These are phyloP conservation scores for Ustilago crameri DNA, from an alignment of 1,284 basidiomycete species.

Conservation along the genomic window DNA sequence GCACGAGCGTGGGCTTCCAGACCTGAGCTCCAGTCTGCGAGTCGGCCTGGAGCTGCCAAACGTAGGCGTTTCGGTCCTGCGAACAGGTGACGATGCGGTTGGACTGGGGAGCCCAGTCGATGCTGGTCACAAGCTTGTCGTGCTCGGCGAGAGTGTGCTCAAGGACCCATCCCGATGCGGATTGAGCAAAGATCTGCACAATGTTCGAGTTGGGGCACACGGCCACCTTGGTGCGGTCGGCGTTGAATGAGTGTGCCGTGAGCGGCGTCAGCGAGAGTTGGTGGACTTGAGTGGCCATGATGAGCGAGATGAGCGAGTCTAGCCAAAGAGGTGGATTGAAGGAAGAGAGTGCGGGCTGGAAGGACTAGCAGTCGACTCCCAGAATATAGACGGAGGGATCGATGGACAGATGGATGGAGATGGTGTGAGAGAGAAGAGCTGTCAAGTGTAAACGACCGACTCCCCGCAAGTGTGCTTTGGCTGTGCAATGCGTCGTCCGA, in stretches of 20 bases:
- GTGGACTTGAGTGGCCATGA: conserved; percentile 65
- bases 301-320: background rate
- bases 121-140: conserved; percentile 96
- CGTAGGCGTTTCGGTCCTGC: conserved; percentile 98
- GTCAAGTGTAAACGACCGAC: conserved; percentile 1
- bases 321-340: background rate
- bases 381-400: background rate
- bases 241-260: conserved; percentile 91
- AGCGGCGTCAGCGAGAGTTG: conserved; percentile 84
- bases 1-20: conserved; percentile 98
- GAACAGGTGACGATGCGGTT: conserved; percentile 98
- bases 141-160: conserved; percentile 90
- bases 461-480: conserved; percentile 12
- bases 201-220: conserved; percentile 91
- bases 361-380: conserved; percentile 64
- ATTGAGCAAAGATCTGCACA: conserved; percentile 78
- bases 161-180: conserved; percentile 74
- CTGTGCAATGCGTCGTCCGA: conserved; percentile 1
- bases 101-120: conserved; percentile 96
- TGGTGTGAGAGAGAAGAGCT: conserved; percentile 1
- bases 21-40: conserved; percentile 73
- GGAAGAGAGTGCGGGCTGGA: conserved; percentile 5
- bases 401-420: background rate
- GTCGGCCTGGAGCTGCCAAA: conserved; percentile 87
- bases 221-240: conserved; percentile 87